Conservation (phyloP, 1,284 basidiomycete genomes). For the Kwoniella shivajii region DNA sequence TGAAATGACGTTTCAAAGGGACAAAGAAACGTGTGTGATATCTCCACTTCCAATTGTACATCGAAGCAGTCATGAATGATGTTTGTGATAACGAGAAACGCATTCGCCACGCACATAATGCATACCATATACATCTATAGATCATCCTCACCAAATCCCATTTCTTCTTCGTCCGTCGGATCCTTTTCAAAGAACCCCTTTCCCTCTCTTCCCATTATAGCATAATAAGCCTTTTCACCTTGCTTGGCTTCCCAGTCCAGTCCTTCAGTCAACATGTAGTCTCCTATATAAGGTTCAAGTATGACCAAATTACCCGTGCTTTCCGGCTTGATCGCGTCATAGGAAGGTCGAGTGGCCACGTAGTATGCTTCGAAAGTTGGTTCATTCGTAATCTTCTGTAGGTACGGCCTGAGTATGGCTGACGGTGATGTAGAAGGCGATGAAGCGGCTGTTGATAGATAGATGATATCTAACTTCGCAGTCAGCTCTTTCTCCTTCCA, state of each 20-base stretch:
- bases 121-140: neutral
- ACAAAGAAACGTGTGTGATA: no score
- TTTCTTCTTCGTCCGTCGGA: constrained; percentile 55
- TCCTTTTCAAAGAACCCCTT: constrained; percentile 59
- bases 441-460: constrained; percentile 37
- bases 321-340: neutral
- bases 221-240: constrained; percentile 38
- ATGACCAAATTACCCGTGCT: constrained; percentile 18
- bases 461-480: constrained; percentile 48
- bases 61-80: no score
- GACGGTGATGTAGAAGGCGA: constrained; percentile 7
- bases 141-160: constrained; percentile 48
- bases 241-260: constrained; percentile 49
- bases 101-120: neutral
- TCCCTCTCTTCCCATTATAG: constrained; percentile 30
- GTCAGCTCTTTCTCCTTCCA: neutral
- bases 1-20: no score
- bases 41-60: no score
- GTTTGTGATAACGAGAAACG: no score
- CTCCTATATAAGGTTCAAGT: constrained; percentile 36
- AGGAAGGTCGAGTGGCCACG: constrained; percentile 15
- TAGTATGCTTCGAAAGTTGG: constrained; percentile 38
- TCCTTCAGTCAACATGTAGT: constrained; percentile 41
- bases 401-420: constrained; percentile 29
- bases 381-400: constrained; percentile 23